Evolutionary conservation across 208 protist species (phyloP), one percentile per base, ranked within the genome.

Genomic region (Baffinella frigidus): DNA sequence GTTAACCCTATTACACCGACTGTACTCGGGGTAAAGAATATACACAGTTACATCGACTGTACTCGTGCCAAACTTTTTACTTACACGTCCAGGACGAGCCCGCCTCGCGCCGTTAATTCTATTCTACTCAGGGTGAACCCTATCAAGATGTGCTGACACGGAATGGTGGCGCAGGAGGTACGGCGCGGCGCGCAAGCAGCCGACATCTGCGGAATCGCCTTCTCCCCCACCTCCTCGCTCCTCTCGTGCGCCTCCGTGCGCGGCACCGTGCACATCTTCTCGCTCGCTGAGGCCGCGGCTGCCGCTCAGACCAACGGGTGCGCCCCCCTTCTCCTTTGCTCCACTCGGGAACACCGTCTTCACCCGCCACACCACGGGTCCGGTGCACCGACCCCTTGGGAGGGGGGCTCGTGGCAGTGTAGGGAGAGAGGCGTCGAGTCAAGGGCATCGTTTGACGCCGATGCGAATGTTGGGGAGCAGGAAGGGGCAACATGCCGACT

Each of bases 241-340:
- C 83, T 90, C 83, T 89, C 83, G 5, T 90, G 83, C 56, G 67
- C 56, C 56, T 61, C 30, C 33, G 71, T 80, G 43, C 30, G 80
- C 4, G 80, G 80, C 5, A 90, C 83, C 11, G 56, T 90, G n/a
- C 83, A 90, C 64, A 51, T 90, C 27, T 90, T 90, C 50, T 24
- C 10, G 20, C 83, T 90, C 33, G 71, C 43, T 2, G 71, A 80
- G 39, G 24, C 9, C 27, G 5, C 9, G 3, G 56, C 56, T n/a
- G n/a, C n/a, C n/a, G n/a, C n/a, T n/a, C n/a, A n/a, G n/a, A n/a
- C n/a, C n/a, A n/a, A n/a, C n/a, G n/a, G n/a, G n/a, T n/a, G n/a
- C n/a, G n/a, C n/a, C n/a, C n/a, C n/a, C n/a, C n/a, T n/a, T n/a
- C n/a, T n/a, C n/a, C n/a, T n/a, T n/a, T n/a, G n/a, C n/a, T n/a